These are phyloP conservation scores for Phytophthora pistaciae DNA, from an alignment of 352 stramenopile species.

Conservation along the genomic window DNA sequence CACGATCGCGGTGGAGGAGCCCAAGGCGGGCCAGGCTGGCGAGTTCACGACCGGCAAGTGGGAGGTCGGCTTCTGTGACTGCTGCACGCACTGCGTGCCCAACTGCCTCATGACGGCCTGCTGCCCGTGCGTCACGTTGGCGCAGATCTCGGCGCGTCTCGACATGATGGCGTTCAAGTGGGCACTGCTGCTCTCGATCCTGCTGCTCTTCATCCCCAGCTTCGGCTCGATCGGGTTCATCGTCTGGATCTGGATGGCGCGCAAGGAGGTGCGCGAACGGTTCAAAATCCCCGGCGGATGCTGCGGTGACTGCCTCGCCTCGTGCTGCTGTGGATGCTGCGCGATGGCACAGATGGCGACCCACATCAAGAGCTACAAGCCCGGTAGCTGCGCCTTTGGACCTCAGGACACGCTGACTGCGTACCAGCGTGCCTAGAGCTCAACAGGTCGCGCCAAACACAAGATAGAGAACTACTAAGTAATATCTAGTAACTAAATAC, in stretches of 20 bases:
- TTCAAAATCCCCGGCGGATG: conserved; percentile 47
- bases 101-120: conserved; percentile 40
- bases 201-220: conserved; percentile 11
- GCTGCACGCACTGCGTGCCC: conserved; percentile 35
- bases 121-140: conserved; percentile 44
- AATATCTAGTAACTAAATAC: not conserved
- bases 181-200: conserved; percentile 21
- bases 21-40: not conserved
- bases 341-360: conserved; percentile 51
- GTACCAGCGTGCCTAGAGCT: conserved; percentile 23
- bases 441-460: not conserved
- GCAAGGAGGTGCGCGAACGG: conserved; percentile 32
- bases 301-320: conserved; percentile 31
- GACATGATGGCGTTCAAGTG: conserved; percentile 31
- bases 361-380: conserved; percentile 57
- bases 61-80: conserved; percentile 31
- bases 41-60: conserved; percentile 17
- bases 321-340: conserved; percentile 47
- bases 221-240: conserved; percentile 3
- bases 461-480: not conserved
- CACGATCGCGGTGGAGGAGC: conserved; percentile 13
- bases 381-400: conserved; percentile 44
- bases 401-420: conserved; percentile 33
- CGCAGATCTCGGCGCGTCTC: conserved; percentile 46
- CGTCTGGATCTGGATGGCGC: conserved; percentile 33